Evolutionary conservation across 2,329 filamentous ascomycete species (phyloP).

Genomic region (Cladosporium cucumerinum): DNA sequence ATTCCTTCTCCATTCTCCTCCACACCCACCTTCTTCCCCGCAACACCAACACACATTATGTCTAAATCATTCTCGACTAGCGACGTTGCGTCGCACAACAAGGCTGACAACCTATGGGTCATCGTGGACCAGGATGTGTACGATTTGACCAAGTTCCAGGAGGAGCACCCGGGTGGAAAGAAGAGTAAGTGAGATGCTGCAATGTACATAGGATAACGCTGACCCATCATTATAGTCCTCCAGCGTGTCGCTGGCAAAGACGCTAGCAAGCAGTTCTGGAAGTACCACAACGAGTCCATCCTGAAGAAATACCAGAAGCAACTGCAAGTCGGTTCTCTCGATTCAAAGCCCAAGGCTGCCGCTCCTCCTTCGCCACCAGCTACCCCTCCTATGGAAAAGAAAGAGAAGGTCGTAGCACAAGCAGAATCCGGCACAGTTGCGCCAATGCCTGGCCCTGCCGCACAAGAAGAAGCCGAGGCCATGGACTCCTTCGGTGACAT

Average conservation of each 20-base stretch:
- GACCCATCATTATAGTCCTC: constrained; percentile 49
- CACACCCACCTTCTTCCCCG: not conserved
- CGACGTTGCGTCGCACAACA: constrained; percentile 92
- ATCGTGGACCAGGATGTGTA: constrained; percentile 94
- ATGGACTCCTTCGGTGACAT: constrained; percentile 81
- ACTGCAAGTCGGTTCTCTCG: constrained; percentile 80
- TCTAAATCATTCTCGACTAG: constrained; percentile 77
- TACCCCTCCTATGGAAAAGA: constrained; percentile 43
- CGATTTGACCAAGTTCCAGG: constrained; percentile 70
- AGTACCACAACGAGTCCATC: constrained; percentile 80
- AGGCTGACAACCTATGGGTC: constrained; percentile 79
- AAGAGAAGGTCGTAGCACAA: constrained; percentile 54
- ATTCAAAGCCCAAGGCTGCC: constrained; percentile 70
- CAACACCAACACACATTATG: constrained; percentile 55
- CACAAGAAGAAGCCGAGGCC: constrained; percentile 59
- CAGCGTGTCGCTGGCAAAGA: constrained; percentile 64
- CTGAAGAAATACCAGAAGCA: constrained; percentile 77
- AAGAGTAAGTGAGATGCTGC: constrained; percentile 56
- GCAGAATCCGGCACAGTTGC: constrained; percentile 56
- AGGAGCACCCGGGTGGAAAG: constrained; percentile 54
- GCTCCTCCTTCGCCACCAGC: constrained; percentile 51
- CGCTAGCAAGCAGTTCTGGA: constrained; percentile 62
- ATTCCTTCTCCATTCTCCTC: constrained; percentile 1
- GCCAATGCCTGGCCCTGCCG: constrained; percentile 38
- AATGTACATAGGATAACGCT: not conserved